Evolutionary conservation across 345 rosid genomes (phyloP), one percentile per base, ranked within the genome.

Genomic region (Erodium maritimum): DNA sequence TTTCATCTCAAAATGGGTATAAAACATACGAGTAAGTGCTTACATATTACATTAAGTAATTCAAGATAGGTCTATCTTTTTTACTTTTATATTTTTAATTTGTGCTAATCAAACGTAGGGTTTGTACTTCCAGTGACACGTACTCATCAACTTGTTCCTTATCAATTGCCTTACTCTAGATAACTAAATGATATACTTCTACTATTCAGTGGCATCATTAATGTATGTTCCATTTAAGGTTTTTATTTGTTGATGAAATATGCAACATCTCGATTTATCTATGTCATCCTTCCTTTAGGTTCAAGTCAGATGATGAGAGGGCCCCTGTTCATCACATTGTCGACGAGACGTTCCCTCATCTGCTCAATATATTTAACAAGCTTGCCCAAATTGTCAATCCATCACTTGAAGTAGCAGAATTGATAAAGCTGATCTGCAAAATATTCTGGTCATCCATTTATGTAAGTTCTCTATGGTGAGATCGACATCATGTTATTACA

Each of bases 391-490:
- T 94, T 67, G 66, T 67, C 23, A 84, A 85, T 63, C 95, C 99
- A 23, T 63, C 99, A 21, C 42, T 93, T 61, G 96, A 85, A 77
- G 76, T 94, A 66, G 95, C 99, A 2, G 97, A 94, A 66, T 69
- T 82, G 70, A 85, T 94, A 67, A 94, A 94, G 84, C 91, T 94
- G 59, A 85, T 90, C 59, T 94, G 96, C 66, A 93, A 93, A 83
- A 89, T 93, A 69, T 93, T 93, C 82, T 93, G 95, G 99, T 93
- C 96, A 55, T 80, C 90, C 42, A 90, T 94, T 59, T 94, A 94
- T 73, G 99, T 94, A 77, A 80, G 99, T 80, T 58, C 63, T 18
- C 24, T 6, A 45, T 46, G 18, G 33, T 3, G 45, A 20, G 45
- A 57, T 34, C 23, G 16, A 29, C 46, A 4, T 37, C 46, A 11